A percentile compares a stretch with the other conserved stretches of the same genome.
Evolutionary conservation across 805 yeast genomes (phyloP).

Genomic region (Kluyveromyces wickerhamii): DNA sequence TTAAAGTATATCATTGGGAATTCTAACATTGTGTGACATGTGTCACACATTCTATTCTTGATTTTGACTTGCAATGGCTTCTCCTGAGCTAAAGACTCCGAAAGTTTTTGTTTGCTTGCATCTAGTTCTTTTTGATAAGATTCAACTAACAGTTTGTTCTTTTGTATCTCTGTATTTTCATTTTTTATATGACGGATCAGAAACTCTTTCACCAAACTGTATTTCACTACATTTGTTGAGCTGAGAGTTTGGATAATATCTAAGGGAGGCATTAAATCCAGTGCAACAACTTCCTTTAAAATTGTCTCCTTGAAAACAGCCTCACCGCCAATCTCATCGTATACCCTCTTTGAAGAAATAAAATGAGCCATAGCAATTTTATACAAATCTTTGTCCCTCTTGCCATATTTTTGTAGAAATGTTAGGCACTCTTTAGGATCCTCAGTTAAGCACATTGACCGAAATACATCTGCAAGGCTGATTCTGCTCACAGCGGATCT

Average conservation of each 20-base stretch:
- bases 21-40: constrained; percentile 59
- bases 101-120: constrained; percentile 45
- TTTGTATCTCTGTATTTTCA: constrained; percentile 57
- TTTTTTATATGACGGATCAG: constrained; percentile 52
- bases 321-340: constrained; percentile 43
- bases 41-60: constrained; percentile 56
- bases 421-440: constrained; percentile 51
- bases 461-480: constrained; percentile 36
- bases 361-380: constrained; percentile 56
- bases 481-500: constrained; percentile 36
- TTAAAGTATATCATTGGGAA: constrained; percentile 77
- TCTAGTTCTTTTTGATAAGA: constrained; percentile 63
- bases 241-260: constrained; percentile 70
- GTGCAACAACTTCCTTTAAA: constrained; percentile 43
- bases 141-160: constrained; percentile 55
- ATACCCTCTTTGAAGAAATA: constrained; percentile 46
- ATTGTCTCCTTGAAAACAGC: constrained; percentile 39
- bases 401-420: constrained; percentile 53
- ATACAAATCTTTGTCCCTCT: constrained; percentile 54
- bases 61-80: constrained; percentile 36
- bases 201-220: constrained; percentile 66
- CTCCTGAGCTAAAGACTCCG: constrained; percentile 34
- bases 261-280: constrained; percentile 56
- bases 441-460: constrained; percentile 51
- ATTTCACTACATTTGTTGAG: constrained; percentile 51